Evolutionary conservation across 1,284 basidiomycete genomes (phyloP).

Genomic region (Coriolopsis trogii): DNA sequence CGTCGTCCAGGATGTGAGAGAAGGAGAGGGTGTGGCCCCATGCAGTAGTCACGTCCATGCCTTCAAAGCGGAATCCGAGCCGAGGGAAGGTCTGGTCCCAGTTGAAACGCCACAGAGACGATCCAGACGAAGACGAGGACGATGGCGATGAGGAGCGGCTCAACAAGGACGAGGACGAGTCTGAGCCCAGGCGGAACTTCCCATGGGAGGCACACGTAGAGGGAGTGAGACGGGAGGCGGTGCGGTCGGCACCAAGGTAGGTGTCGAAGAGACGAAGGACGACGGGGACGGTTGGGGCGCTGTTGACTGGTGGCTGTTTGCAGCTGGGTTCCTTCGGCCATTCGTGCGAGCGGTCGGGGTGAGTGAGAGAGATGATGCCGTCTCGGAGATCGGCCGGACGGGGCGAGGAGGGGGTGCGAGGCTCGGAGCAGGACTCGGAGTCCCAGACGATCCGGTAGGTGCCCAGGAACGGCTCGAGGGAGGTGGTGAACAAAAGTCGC

Average conservation of each 20-base stretch:
- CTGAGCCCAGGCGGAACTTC: not conserved
- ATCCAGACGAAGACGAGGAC: not conserved
- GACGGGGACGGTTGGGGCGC: conserved; percentile 2
- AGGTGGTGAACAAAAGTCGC: conserved; percentile 5
- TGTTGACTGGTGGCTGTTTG: not conserved
- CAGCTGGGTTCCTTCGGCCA: conserved; percentile 25
- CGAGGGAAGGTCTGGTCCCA: conserved; percentile 20
- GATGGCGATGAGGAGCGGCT: not conserved
- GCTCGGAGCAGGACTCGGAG: conserved; percentile 16
- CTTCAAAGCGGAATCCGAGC: conserved; percentile 20
- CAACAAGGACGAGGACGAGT: not conserved
- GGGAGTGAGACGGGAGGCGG: conserved; percentile 9
- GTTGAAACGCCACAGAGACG: conserved; percentile 17
- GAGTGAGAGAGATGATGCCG: conserved; percentile 15
- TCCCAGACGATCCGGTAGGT: conserved; percentile 25
- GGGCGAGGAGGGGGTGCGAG: conserved; percentile 9
- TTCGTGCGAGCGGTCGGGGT: conserved; percentile 7
- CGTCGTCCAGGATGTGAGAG: conserved; percentile 17
- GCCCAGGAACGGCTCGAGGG: conserved; percentile 22
- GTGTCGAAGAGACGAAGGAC: conserved; percentile 18
- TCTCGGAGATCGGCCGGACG: conserved; percentile 6
- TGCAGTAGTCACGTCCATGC: conserved; percentile 18
- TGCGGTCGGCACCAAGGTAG: conserved; percentile 14
- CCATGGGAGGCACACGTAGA: conserved; percentile 1
- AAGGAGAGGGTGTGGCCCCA: conserved; percentile 21